Evolutionary conservation across 192 early-diverging fungal genomes (phyloP), one percentile per base, ranked within the genome.

Genomic region (Pilobolus umbonatus): DNA sequence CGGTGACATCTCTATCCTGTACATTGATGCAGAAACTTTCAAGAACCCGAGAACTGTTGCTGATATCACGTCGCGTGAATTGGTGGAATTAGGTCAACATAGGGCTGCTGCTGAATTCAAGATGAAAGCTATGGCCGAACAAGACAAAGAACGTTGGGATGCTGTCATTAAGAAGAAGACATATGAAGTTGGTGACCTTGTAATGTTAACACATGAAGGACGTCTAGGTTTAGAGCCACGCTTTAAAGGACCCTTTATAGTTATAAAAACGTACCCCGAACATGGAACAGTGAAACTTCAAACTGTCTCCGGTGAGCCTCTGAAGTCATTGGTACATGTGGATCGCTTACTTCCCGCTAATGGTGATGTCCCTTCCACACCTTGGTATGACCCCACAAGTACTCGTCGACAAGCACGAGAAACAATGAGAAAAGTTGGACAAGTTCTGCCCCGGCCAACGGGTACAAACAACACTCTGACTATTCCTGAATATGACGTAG

Each of bases 131-230:
- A 50, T 31, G 30, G 30, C 11, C 31, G 55, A 29, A 6, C 36
- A 48, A 25, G 45, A 59, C 34, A 59, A 59, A 21, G 22, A 31
- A 25, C 17, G 46, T 0, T 59, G 57, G 57, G 57, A 59, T 46
- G 57, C 57, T 49, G 12, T 14, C 8, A 25, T 59, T 15, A 59
- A 59, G 25, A 40, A 40, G 3, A 7, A 38, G 11, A 24, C 19
- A 12, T 58, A 47, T 32, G 45, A 59, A 7, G 3, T 17, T 49
- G 57, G 57, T 59, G 57, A 59, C 15, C 5, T 44, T 2, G 57
- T 59, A 0, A 8, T 30, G 5, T 8, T 57, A 2, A 42, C 14
- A 19, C 38, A 57, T 28, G 56, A 57, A 32, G 31, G 19, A 2
- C 40, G 29, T 15, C 34, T 28, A 26, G 57, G 57, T 2, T 29